These are phyloP conservation scores for Syncephalis plumigaleata DNA, from an alignment of 371 early-diverging fungal species.

Conservation along the genomic window DNA sequence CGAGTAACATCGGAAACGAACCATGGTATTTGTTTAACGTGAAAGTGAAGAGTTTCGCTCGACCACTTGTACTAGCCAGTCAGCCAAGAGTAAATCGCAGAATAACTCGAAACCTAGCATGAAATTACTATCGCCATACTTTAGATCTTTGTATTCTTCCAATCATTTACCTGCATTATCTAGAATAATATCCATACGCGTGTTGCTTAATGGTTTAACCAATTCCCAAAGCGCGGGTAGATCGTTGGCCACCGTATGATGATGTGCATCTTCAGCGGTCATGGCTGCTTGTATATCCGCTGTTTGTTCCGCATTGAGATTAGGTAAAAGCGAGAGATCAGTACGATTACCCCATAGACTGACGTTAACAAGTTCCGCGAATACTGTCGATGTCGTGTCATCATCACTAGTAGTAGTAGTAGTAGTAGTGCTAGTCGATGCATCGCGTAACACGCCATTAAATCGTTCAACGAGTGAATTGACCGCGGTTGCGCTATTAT, in stretches of 20 bases:
- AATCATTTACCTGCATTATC: slow-evolving; percentile 59
- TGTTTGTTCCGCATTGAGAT: slow-evolving; percentile 46
- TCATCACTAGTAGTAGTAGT: too few species aligned
- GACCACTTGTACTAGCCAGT: slow-evolving; percentile 57
- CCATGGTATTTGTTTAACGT: slow-evolving; percentile 83
- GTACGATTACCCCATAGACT: slow-evolving; percentile 84
- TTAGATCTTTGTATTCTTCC: too few species aligned
- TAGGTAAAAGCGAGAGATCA: slow-evolving; percentile 61
- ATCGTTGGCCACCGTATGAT: slow-evolving; percentile 38
- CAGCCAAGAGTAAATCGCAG: slow-evolving; percentile 74
- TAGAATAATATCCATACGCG: slow-evolving; percentile 58
- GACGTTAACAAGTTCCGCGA: slow-evolving; percentile 49
- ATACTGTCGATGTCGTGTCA: slow-evolving; percentile 27
- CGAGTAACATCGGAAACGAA: slow-evolving; percentile 80
- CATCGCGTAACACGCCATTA: slow-evolving; percentile 9
- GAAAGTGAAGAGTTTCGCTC: slow-evolving; percentile 56
- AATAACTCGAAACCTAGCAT: slow-evolving; percentile 70
- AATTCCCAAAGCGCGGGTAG: slow-evolving; percentile 35
- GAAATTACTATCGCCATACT: not conserved
- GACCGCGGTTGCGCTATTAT: slow-evolving; percentile 37
- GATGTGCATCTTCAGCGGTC: slow-evolving; percentile 9
- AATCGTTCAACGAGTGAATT: slow-evolving; percentile 30
- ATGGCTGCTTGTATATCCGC: slow-evolving; percentile 36
- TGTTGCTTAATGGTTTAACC: slow-evolving; percentile 20
- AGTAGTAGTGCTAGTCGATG: slow-evolving; percentile 12